Conservation (phyloP, 106 monocot species). For the Dioscorea alata region DNA sequence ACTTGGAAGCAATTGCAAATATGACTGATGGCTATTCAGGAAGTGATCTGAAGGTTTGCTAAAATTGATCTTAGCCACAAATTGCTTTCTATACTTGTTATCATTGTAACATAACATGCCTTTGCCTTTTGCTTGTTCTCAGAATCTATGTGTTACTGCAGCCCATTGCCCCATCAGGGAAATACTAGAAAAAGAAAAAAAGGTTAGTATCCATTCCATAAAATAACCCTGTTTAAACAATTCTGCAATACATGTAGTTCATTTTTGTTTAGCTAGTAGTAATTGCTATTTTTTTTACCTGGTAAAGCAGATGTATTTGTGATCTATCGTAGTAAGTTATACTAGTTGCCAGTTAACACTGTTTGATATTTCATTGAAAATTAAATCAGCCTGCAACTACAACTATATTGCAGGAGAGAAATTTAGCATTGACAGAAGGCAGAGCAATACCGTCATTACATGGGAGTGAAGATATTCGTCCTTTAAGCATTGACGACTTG, state of each 20-base stretch:
- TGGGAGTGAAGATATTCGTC: conserved; percentile 48
- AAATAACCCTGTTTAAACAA: too few species aligned
- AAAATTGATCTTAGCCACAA: background rate
- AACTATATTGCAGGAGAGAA: conserved; percentile 50
- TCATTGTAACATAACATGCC: too few species aligned
- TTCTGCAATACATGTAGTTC: too few species aligned
- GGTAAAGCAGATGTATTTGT: too few species aligned
- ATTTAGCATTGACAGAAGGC: conserved; percentile 50
- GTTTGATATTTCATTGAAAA: too few species aligned
- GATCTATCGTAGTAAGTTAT: too few species aligned
- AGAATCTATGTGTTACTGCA: conserved; percentile 98
- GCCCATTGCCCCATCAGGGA: conserved; percentile 98
- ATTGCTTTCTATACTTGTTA: conserved; percentile 3
- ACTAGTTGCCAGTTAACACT: too few species aligned
- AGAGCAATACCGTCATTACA: conserved; percentile 47
- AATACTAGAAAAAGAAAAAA: conserved; percentile 88
- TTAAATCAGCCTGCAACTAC: too few species aligned
- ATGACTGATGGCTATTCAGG: conserved; percentile 98
- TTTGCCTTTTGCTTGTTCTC: conserved; percentile 1
- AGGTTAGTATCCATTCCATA: conserved; percentile 31
- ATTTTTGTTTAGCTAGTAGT: too few species aligned
- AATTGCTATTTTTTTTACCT: too few species aligned
- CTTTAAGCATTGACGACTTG: conserved; percentile 70
- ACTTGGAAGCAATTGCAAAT: conserved; percentile 68
- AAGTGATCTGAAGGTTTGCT: conserved; percentile 86